Evolutionary conservation across 2,329 filamentous ascomycete species (phyloP), one percentile per base, ranked within the genome.

Genomic region (Boeremia exigua): DNA sequence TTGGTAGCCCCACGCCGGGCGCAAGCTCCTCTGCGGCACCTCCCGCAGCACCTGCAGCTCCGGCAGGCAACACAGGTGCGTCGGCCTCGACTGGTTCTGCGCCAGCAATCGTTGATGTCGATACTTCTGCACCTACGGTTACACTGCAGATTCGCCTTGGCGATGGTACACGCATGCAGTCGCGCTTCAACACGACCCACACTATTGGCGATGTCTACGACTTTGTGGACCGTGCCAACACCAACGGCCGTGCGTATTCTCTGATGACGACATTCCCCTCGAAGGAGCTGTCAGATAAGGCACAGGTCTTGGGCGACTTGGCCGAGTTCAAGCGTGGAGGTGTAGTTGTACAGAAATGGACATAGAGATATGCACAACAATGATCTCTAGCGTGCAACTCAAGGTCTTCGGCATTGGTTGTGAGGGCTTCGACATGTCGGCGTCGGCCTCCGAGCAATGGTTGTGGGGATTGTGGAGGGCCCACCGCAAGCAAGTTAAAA

Each of bases 241-340:
- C 86, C 0, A 82, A 81, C 6, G 83, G 84, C 45, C 78, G 90
- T n/a, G 66, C 81, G 4, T 95, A 89, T 81, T 88, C 91, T 2
- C 79, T 96, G 38, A 89, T 88, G 61, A 95, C 91, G 0, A 94
- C 90, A 0, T 95, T 95, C 75, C 91, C 91, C 4, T 91, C 86
- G 69, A 92, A 91, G 77, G 89, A 94, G 49, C 84, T 94, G 60
- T 87, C 82, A 2, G 89, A 95, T 67, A 88, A 87, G 74, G 67
- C 71, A 42, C 74, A 71, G 61, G 77, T 70, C 51, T 66, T 80
- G 58, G 81, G 77, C 37, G 81, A 82, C 47, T 74, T 82, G 69
- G 58, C 71, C 3, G 80, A 81, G 56, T 80, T 82, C 66, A 81
- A 81, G 75, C 74, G 81, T 12, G 82, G 82, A 23, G 81, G 81